Evolutionary conservation across 805 yeast genomes (phyloP).

Genomic region (Metschnikowia shivogae): DNA sequence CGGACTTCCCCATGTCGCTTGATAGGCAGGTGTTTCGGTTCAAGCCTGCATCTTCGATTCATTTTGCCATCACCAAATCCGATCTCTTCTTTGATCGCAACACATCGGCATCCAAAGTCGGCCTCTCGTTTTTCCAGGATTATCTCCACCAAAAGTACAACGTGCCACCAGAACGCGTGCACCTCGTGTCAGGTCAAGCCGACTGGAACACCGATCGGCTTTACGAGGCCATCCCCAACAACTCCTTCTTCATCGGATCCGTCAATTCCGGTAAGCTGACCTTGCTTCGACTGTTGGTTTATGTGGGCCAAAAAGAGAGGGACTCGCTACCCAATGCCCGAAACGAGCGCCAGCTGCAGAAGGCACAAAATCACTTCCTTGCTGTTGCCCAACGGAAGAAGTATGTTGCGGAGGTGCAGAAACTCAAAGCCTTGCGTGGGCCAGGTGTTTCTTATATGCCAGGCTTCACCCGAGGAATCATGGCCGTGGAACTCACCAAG

Average conservation of each 20-base stretch:
- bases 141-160: slow-evolving; percentile 29
- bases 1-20: slow-evolving; percentile 69
- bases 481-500: slow-evolving; percentile 29
- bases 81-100: slow-evolving; percentile 41
- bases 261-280: slow-evolving; percentile 72
- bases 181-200: slow-evolving; percentile 46
- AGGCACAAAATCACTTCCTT: slow-evolving; percentile 1
- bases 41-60: slow-evolving; percentile 31
- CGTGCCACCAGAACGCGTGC: slow-evolving; percentile 39
- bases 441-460: slow-evolving; percentile 56
- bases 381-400: neutral
- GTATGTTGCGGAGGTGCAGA: neutral
- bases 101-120: slow-evolving; percentile 23
- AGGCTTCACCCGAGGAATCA: slow-evolving; percentile 60
- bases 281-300: slow-evolving; percentile 46
- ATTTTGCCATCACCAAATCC: slow-evolving; percentile 39
- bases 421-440: slow-evolving; percentile 30
- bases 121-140: slow-evolving; percentile 29
- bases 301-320: slow-evolving; percentile 10
- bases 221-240: slow-evolving; percentile 31
- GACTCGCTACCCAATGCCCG: slow-evolving; percentile 13
- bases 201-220: slow-evolving; percentile 50
- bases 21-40: slow-evolving; percentile 32
- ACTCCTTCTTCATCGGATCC: slow-evolving; percentile 56
- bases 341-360: slow-evolving; percentile 8